These are phyloP conservation scores for Tulasnella sp. DNA, from an alignment of 768 basidiomycete species.

Conservation along the genomic window DNA sequence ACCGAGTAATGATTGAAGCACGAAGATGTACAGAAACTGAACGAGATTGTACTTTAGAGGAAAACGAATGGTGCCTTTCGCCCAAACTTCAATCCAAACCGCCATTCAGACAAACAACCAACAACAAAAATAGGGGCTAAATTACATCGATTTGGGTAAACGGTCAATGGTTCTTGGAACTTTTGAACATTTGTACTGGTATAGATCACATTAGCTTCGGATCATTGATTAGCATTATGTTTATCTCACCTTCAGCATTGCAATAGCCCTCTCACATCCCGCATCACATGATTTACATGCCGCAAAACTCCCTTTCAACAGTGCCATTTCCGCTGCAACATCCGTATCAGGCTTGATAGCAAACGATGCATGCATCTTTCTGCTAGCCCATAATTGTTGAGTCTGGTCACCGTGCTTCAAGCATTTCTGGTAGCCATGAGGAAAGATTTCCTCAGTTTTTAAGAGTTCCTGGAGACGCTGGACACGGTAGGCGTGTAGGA, in stretches of 20 bases:
- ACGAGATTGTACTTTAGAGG: too few species aligned
- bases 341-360: constrained; percentile 39
- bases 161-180: too few species aligned
- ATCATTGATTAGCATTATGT: too few species aligned
- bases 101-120: too few species aligned
- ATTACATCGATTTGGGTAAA: too few species aligned
- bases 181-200: too few species aligned
- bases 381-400: constrained; percentile 38
- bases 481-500: constrained; percentile 45
- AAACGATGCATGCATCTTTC: constrained; percentile 33
- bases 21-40: too few species aligned
- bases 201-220: too few species aligned
- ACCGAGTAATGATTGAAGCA: too few species aligned
- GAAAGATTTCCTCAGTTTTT: constrained; percentile 51
- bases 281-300: constrained; percentile 43
- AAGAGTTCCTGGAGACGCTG: constrained; percentile 40
- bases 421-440: constrained; percentile 58
- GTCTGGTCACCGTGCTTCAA: constrained; percentile 37
- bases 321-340: constrained; percentile 52
- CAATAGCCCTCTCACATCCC: constrained; percentile 49
- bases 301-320: constrained; percentile 34
- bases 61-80: too few species aligned
- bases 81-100: too few species aligned
- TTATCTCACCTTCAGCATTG: constrained; percentile 58
- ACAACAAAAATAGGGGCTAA: too few species aligned